phyloP scores from a whole-genome alignment of 768 basidiomycete genomes.

The Suillus paluster region DNA sequence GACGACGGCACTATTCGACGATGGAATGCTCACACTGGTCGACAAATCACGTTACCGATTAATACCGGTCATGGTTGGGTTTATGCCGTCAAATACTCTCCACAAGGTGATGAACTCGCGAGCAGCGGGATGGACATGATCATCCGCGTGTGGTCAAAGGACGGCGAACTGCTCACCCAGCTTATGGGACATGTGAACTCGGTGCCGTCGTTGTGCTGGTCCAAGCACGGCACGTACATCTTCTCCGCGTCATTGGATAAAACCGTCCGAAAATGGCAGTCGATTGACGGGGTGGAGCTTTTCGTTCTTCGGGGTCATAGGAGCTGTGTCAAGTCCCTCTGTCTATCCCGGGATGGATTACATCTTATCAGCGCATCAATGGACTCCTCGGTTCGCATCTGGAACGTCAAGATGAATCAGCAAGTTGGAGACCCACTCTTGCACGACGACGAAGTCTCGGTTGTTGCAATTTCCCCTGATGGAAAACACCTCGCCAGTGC shows the following conservation, averaged over 20 bases:
- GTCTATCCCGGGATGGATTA: neutral
- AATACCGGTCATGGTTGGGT: neutral
- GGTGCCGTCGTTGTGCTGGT: neutral
- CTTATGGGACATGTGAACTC: neutral
- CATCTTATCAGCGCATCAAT: neutral
- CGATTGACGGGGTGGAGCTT: neutral
- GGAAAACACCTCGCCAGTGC: conserved; percentile 81
- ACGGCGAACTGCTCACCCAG: too few species aligned
- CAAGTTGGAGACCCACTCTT: too few species aligned
- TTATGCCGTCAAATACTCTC: neutral
- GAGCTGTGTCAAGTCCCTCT: neutral
- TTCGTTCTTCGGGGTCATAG: neutral
- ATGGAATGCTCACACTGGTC: conserved; percentile 15
- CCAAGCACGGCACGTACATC: neutral
- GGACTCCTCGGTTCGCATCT: neutral
- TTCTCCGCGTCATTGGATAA: neutral
- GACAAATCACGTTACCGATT: neutral
- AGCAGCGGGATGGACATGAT: too few species aligned
- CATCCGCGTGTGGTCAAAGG: too few species aligned
- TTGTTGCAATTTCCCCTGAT: conserved; percentile 79
- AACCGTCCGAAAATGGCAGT: neutral
- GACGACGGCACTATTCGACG: too few species aligned
- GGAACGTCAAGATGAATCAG: neutral
- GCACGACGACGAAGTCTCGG: conserved; percentile 76
- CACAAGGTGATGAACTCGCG: too few species aligned